Conservation (phyloP, 2,329 filamentous ascomycete species). For the Coleophoma crateriformis region DNA sequence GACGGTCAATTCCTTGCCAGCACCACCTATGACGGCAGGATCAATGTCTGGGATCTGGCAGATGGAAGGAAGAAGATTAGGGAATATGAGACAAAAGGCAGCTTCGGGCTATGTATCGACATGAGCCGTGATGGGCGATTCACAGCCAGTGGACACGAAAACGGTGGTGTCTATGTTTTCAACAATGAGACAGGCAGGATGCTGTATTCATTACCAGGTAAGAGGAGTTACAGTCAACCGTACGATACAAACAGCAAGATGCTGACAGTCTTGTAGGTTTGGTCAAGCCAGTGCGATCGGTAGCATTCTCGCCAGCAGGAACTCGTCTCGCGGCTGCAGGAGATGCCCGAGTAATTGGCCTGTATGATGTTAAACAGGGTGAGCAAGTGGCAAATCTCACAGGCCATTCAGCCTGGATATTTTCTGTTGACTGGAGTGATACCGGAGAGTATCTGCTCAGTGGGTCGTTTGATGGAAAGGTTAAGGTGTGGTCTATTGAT, state of each 20-base stretch:
- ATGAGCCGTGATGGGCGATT: conserved; percentile 73
- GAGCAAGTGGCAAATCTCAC: conserved; percentile 85
- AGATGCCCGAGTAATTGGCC: conserved; percentile 79
- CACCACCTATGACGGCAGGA: conserved; percentile 79
- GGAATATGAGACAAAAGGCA: conserved; percentile 87
- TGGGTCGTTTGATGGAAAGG: conserved; percentile 86
- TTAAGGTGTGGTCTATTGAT: conserved; percentile 93
- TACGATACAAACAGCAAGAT: not conserved
- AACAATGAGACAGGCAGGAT: conserved; percentile 85
- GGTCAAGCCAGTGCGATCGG: conserved; percentile 76
- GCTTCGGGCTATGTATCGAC: conserved; percentile 86
- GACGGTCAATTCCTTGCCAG: conserved; percentile 82
- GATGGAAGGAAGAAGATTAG: conserved; percentile 58
- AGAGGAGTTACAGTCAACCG: conserved; percentile 13
- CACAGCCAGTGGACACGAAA: conserved; percentile 90
- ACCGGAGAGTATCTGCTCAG: conserved; percentile 89
- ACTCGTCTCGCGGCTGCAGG: conserved; percentile 85
- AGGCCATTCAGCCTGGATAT: conserved; percentile 82
- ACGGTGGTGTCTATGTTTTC: conserved; percentile 88
- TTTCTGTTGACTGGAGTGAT: conserved; percentile 86
- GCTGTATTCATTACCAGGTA: conserved; percentile 77
- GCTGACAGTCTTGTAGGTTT: conserved; percentile 51
- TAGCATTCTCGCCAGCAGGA: conserved; percentile 82
- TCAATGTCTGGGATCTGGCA: conserved; percentile 78
- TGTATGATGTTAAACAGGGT: conserved; percentile 89